phyloP scores from a whole-genome alignment of 495 filamentous ascomycete genomes.

The Antarctomyces pellizariae region DNA sequence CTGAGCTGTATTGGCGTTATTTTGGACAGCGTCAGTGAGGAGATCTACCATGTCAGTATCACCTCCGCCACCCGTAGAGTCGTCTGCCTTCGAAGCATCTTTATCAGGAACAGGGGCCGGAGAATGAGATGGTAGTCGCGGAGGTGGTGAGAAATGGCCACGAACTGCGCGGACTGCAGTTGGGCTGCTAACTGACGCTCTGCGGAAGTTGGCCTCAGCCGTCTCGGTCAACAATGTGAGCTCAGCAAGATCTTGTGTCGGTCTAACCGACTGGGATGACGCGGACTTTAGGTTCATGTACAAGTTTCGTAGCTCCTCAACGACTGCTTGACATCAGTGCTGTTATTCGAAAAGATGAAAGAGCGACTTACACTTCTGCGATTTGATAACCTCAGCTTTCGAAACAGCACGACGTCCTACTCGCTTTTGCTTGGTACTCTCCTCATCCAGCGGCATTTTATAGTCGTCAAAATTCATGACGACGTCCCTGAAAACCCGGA shows the following conservation, averaged over 20 bases:
- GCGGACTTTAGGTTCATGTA: conserved; percentile 49
- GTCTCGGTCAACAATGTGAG: conserved; percentile 46
- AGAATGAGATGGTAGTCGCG: too few relatives aligned
- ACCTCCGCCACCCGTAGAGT: too few relatives aligned
- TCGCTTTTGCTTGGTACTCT: conserved; percentile 32
- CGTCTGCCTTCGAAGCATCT: too few relatives aligned
- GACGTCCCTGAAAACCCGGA: conserved; percentile 61
- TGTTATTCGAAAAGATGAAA: conserved; percentile 1
- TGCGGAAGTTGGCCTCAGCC: conserved; percentile 31
- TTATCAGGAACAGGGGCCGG: too few relatives aligned
- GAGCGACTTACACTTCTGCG: conserved; percentile 39
- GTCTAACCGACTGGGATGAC: conserved; percentile 27
- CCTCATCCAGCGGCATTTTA: conserved; percentile 34
- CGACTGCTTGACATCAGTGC: conserved; percentile 24
- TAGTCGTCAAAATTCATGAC: conserved; percentile 47
- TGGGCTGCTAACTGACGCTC: conserved; percentile 24
- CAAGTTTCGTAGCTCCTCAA: conserved; percentile 43
- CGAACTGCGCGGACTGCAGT: too few relatives aligned
- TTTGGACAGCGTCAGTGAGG: conserved; percentile 4
- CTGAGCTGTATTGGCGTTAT: too few relatives aligned
- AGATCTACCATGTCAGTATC: conserved; percentile 10
- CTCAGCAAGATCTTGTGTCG: conserved; percentile 59
- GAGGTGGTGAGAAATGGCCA: too few relatives aligned
- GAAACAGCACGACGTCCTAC: conserved; percentile 34
- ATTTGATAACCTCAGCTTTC: conserved; percentile 37